Evolutionary conservation across 331 rosid genomes (phyloP).

Genomic region (Malus hybrid): DNA sequence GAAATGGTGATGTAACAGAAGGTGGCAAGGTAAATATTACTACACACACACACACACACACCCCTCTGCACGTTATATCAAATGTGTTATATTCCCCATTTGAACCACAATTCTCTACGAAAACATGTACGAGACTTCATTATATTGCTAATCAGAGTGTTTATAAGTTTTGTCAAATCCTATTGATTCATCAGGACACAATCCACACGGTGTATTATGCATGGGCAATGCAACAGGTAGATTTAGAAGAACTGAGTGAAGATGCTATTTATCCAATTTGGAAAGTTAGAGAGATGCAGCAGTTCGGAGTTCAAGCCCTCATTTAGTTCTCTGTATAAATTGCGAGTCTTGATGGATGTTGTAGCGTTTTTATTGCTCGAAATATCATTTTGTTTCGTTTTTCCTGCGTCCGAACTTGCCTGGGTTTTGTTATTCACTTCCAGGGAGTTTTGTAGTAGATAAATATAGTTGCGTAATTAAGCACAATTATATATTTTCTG

Average conservation of each 20-base stretch:
- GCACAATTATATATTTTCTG: too few species aligned
- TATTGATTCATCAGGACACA: slow-evolving; percentile 50
- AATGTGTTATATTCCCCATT: not conserved
- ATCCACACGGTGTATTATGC: slow-evolving; percentile 69
- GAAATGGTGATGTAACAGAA: slow-evolving; percentile 63
- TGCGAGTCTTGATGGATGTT: slow-evolving; percentile 6
- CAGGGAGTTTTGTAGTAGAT: slow-evolving; percentile 6
- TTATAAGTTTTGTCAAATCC: not conserved
- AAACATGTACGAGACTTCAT: not conserved
- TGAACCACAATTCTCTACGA: not conserved
- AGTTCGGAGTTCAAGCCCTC: slow-evolving; percentile 70
- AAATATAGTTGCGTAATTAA: too few species aligned
- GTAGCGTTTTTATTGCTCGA: slow-evolving; percentile 15
- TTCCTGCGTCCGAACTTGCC: not conserved
- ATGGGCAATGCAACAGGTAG: slow-evolving; percentile 94
- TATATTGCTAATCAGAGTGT: not conserved
- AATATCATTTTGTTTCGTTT: not conserved
- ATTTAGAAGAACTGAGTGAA: slow-evolving; percentile 61
- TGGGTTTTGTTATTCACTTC: slow-evolving; percentile 18
- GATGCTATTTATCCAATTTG: slow-evolving; percentile 66
- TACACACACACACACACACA: too few species aligned
- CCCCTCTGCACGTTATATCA: not conserved
- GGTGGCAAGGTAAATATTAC: slow-evolving; percentile 75
- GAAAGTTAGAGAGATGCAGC: slow-evolving; percentile 85
- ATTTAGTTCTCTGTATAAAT: slow-evolving; percentile 30